Conservation (phyloP, 805 yeast genomes). For the Candida sanyiensis region DNA sequence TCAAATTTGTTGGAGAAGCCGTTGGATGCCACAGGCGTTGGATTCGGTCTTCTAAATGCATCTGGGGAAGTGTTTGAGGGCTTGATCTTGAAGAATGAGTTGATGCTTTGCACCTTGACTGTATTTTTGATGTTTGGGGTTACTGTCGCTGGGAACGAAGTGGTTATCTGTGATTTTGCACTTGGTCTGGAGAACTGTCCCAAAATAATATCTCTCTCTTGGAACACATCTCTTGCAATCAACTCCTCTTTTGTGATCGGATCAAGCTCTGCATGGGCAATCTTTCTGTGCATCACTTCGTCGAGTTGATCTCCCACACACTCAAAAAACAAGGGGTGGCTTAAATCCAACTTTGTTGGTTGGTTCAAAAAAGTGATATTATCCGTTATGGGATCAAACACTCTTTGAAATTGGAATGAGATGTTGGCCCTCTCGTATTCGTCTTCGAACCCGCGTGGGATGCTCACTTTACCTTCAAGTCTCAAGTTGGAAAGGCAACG, state of each 20-base stretch:
- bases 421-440: conserved; percentile 63
- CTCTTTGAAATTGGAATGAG: conserved; percentile 83
- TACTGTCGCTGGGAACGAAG: not conserved
- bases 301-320: conserved; percentile 35
- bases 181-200: conserved; percentile 2
- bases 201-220: not conserved
- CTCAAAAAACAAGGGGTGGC: conserved; percentile 26
- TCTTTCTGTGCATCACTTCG: conserved; percentile 43
- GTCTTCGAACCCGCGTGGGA: conserved; percentile 52
- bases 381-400: conserved; percentile 58
- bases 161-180: not conserved
- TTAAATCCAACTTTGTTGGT: conserved; percentile 36
- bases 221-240: conserved; percentile 17
- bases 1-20: not conserved
- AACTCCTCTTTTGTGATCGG: conserved; percentile 40
- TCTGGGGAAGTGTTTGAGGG: not conserved
- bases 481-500: conserved; percentile 50
- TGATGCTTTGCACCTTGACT: conserved; percentile 8
- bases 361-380: conserved; percentile 53
- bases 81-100: conserved; percentile 13
- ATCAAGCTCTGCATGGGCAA: conserved; percentile 62
- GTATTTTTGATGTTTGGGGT: not conserved
- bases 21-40: not conserved
- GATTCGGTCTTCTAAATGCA: not conserved
- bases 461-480: conserved; percentile 50